Percentiles rank a stretch among this genome's conserved stretches.
Evolutionary conservation across 2,329 filamentous ascomycete genomes (phyloP).

Genomic region (Pezicula rhizophila): DNA sequence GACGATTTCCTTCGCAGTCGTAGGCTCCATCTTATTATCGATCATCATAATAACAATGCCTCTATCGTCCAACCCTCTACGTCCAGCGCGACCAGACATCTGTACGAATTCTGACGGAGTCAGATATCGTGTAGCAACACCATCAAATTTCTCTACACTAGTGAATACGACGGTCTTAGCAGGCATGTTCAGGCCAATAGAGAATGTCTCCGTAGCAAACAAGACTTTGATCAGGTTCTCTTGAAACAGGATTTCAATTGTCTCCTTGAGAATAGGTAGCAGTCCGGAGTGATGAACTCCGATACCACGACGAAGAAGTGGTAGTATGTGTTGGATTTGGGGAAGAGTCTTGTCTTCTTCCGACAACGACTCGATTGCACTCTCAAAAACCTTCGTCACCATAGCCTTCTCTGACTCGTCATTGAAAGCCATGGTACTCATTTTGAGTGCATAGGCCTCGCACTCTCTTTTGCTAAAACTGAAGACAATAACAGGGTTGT

Average conservation of each 20-base stretch:
- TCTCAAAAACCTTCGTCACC: constrained; percentile 90
- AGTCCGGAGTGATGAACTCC: constrained; percentile 96
- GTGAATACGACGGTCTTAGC: constrained; percentile 99
- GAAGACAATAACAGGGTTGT: constrained; percentile 98
- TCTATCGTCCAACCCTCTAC: constrained; percentile 93
- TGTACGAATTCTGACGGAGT: constrained; percentile 97
- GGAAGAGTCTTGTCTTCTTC: constrained; percentile 85
- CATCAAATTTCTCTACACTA: constrained; percentile 91
- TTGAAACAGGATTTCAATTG: constrained; percentile 97
- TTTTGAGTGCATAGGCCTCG: constrained; percentile 81
- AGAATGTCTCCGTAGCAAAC: constrained; percentile 97
- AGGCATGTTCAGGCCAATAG: constrained; percentile 97
- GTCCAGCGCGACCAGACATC: constrained; percentile 95
- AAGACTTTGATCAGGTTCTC: constrained; percentile 96
- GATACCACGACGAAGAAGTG: constrained; percentile 83
- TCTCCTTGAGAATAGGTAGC: constrained; percentile 93
- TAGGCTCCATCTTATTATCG: constrained; percentile 89
- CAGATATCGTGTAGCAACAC: constrained; percentile 70
- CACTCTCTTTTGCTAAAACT: constrained; percentile 98
- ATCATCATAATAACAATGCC: constrained; percentile 99
- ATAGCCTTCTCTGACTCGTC: constrained; percentile 92
- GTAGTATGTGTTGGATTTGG: constrained; percentile 86
- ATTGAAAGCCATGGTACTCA: constrained; percentile 87
- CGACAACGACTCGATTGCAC: constrained; percentile 85
- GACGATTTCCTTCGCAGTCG: constrained; percentile 90